Evolutionary conservation across 1,139 yeast genomes (phyloP), one percentile per base, ranked within the genome.

Genomic region (Casaregolazyma lundiana): DNA sequence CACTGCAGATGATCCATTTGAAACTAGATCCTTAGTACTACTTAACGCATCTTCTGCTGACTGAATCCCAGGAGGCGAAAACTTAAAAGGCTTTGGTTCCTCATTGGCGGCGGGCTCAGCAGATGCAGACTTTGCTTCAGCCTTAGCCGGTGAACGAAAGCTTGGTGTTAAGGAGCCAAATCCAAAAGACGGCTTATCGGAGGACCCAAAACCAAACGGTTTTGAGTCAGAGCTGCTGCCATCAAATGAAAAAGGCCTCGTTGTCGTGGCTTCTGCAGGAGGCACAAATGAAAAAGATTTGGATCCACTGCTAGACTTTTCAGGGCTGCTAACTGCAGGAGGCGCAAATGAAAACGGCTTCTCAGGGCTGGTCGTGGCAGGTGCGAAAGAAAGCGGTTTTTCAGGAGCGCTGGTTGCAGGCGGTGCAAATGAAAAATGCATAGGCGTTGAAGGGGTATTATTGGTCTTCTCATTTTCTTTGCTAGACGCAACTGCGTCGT

Each of bases 151-250:
- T 2, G 34, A 58, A 36, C 54, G 52, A 3, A 52, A 42, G 17
- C 42, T 45, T 6, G 46, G 26, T 3, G 40, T 19, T 26, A 24
- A 36, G 11, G 19, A 20, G 16, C 40, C 29, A 36, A 36, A 36
- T 11, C 22, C 22, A 36, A 21, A 15, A n/a, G 42, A 49, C 18
- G 46, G 42, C 24, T 43, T 48, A 19, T 18, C 48, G 3, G 46
- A 34, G 34, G 45, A 32, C 9, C 60, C 58, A 49, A 58, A 58
- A 6, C 53, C 49, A 43, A 61, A 55, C 8, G 61, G 54, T 3
- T 16, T 32, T 16, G 22, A 21, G 15, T 11, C n/a, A 2, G 38
- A 17, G 6, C 17, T 26, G 6, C 17, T 19, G 17, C 13, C 9
- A 9, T 9, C 18, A 15, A 21, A 21, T n/a, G 44, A 41, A 6